Evolutionary conservation across 2,329 filamentous ascomycete genomes (phyloP).

Genomic region (Phaeophleospora eucalypticola): DNA sequence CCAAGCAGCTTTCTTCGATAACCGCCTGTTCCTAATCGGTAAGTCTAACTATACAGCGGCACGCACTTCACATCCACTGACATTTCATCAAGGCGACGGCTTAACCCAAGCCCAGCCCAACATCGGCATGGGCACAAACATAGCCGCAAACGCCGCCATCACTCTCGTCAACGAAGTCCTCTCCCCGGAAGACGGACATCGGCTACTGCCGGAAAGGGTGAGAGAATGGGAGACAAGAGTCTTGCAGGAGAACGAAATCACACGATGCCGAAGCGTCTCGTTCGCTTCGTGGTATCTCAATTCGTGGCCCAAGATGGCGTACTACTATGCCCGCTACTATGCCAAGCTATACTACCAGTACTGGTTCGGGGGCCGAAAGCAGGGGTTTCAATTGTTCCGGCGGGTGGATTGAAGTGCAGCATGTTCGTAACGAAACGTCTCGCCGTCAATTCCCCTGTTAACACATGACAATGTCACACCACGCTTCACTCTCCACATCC

Average conservation of each 20-base stretch:
- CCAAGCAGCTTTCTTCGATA: slow-evolving; percentile 22
- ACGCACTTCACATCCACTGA: too few species aligned
- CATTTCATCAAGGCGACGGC: too few species aligned
- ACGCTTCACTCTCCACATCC: too few species aligned
- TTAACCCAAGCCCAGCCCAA: slow-evolving; percentile 29
- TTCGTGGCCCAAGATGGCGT: slow-evolving; percentile 7
- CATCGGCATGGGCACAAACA: slow-evolving; percentile 25
- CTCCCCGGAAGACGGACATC: slow-evolving; percentile 8
- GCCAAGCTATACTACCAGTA: slow-evolving; percentile 6
- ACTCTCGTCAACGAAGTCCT: slow-evolving; percentile 24
- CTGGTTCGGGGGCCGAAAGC: slow-evolving; percentile 3
- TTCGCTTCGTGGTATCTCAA: slow-evolving; percentile 18
- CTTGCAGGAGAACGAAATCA: slow-evolving; percentile 7
- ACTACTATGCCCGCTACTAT: slow-evolving; percentile 10
- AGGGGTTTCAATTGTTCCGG: neutral
- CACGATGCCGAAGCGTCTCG: slow-evolving; percentile 9
- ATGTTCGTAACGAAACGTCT: too few species aligned
- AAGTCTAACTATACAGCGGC: too few species aligned
- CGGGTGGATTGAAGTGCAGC: too few species aligned
- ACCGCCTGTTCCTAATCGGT: slow-evolving; percentile 28
- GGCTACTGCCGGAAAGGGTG: slow-evolving; percentile 9
- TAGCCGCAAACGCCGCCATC: slow-evolving; percentile 23
- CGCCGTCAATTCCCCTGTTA: too few species aligned
- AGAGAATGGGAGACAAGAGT: slow-evolving; percentile 20
- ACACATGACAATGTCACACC: too few species aligned